phyloP scores from a whole-genome alignment of 257 asterid genomes.

The Asclepias syriaca region DNA sequence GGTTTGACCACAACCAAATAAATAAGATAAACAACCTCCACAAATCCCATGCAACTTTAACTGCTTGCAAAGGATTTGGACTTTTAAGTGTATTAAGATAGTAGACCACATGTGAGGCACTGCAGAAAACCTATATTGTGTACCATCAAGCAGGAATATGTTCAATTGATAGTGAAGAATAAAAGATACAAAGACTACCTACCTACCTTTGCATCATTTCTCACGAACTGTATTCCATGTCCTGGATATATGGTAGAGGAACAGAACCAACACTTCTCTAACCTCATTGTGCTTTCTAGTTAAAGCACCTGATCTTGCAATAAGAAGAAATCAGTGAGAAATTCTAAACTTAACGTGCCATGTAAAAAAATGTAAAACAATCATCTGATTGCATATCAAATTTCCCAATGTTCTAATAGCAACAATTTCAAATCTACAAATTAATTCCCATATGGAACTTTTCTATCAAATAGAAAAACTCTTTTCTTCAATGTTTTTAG shows the following conservation, averaged over 20 bases:
- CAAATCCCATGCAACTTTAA: neutral
- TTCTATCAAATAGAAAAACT: too few relatives aligned
- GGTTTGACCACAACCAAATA: neutral
- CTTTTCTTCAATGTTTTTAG: too few relatives aligned
- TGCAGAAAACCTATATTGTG: neutral
- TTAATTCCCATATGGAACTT: too few relatives aligned
- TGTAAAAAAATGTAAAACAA: neutral
- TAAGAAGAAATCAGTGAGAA: neutral
- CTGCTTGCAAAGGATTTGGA: neutral
- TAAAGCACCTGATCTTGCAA: constrained; percentile 7
- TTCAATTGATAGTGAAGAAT: neutral
- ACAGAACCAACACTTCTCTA: constrained; percentile 94
- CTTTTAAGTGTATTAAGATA: neutral
- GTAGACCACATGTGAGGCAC: neutral
- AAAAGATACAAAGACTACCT: neutral
- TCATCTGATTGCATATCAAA: neutral
- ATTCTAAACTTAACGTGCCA: neutral
- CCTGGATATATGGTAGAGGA: constrained; percentile 82
- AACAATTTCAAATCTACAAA: neutral
- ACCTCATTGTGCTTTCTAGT: constrained; percentile 49
- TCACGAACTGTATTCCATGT: constrained; percentile 85
- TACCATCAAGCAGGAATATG: neutral
- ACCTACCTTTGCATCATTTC: constrained; percentile 80
- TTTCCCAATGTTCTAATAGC: neutral
- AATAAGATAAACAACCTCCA: neutral